A percentile compares a stretch with the other conserved stretches of the same genome.
Evolutionary conservation across 495 filamentous ascomycete species (phyloP).

Genomic region (Viridothelium virens): DNA sequence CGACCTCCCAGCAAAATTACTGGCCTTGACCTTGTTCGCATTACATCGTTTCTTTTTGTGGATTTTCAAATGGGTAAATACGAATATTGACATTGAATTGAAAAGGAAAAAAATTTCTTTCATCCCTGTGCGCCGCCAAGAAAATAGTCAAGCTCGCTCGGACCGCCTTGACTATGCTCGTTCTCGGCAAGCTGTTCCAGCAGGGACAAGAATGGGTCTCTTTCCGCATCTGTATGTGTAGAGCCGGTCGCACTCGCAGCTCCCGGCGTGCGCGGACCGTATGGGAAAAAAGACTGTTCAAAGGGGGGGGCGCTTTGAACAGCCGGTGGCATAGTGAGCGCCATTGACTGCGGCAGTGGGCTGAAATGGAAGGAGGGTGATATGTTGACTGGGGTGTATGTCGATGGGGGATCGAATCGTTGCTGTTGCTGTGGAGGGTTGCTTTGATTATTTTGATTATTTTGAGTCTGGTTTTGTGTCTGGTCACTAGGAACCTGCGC

Average conservation of each 20-base stretch:
- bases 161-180: slow-evolving; percentile 50
- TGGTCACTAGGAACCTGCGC: slow-evolving; percentile 13
- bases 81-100: slow-evolving; percentile 9
- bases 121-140: slow-evolving; percentile 31
- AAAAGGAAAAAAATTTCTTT: not conserved
- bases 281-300: slow-evolving; percentile 11
- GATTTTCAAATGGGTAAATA: not conserved
- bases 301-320: slow-evolving; percentile 2
- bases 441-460: slow-evolving; percentile 31
- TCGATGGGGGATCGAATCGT: slow-evolving; percentile 5
- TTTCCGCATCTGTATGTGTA: slow-evolving; percentile 43
- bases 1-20: not conserved
- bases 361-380: slow-evolving; percentile 8
- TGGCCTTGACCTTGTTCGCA: not conserved
- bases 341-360: slow-evolving; percentile 2
- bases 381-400: slow-evolving; percentile 10
- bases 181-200: slow-evolving; percentile 76
- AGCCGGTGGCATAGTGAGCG: not conserved
- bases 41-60: slow-evolving; percentile 7
- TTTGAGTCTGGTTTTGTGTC: slow-evolving; percentile 38
- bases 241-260: slow-evolving; percentile 29
- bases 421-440: not conserved
- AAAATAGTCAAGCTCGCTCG: slow-evolving; percentile 68
- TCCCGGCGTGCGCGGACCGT: slow-evolving; percentile 33
- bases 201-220: slow-evolving; percentile 70